Evolutionary conservation across 192 early-diverging fungal genomes (phyloP), one percentile per base, ranked within the genome.

Genomic region (Backusella mclennaniae): DNA sequence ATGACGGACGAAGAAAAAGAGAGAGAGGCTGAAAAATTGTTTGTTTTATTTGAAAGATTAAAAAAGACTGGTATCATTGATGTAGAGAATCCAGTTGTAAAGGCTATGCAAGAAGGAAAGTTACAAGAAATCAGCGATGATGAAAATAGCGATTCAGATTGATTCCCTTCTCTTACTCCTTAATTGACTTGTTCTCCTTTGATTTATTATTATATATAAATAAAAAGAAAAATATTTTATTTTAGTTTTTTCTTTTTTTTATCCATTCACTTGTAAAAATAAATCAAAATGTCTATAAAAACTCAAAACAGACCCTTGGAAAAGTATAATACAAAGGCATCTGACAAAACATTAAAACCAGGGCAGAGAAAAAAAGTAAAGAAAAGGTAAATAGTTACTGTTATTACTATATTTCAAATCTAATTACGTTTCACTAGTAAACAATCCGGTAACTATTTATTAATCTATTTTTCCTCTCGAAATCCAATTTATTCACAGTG

Each of bases 1-100:
- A 95, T 99, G 95, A 98, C 95, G 2, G 95, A 97, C 46, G 98
- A 97, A 79, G 97, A 99, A 80, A 98, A 98, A 79, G 96, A 98
- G 77, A 84, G 91, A 42, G 98, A 99, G 76, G 96, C 96, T 3
- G 95, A 97, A 80, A 87, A 89, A 31, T 78, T 99, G 79, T 92
- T 98, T 86, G 96, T 96, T 1, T 86, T 98, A 82, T 96, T 99
- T 85, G 96, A 99, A 73, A 88, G 94, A 74, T 84, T 98, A 41
- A 95, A 98, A 72, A 92, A 92, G 74, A 97, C 93, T 7, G 98
- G 98, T 26, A 83, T 99, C 3, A 93, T 99, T 74, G 88, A 95
- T 82, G 91, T 92, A 1, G 90, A 88, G 6, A 91, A 95, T 72
- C 93, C 92, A 1, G 78, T 93, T 35, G 86, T 87, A 41, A 84